Percentiles rank a stretch among this genome's conserved stretches.
Evolutionary conservation across 2,329 filamentous ascomycete species (phyloP).

Genomic region (Fusarium brachygibbosum): DNA sequence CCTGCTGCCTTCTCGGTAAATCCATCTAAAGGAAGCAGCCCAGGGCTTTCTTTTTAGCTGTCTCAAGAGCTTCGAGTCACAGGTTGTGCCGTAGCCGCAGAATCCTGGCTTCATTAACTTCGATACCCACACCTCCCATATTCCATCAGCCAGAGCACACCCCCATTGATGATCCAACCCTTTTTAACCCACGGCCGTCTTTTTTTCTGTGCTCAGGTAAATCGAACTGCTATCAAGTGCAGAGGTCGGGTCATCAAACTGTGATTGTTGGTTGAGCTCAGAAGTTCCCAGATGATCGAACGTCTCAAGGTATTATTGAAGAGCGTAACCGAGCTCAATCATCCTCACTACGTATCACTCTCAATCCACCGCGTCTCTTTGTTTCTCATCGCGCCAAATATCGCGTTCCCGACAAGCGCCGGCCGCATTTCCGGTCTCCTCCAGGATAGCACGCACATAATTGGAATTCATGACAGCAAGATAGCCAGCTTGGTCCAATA

Average conservation of each 20-base stretch:
- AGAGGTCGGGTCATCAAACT: background rate
- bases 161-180: conserved; percentile 33
- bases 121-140: conserved; percentile 37
- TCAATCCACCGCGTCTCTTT: conserved; percentile 38
- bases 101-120: conserved; percentile 26
- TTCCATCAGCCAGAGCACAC: conserved; percentile 29
- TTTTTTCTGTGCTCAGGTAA: conserved; percentile 12
- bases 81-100: conserved; percentile 44
- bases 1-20: conserved; percentile 33
- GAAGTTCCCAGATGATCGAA: background rate
- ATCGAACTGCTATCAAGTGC: too few species aligned
- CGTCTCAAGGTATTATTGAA: background rate
- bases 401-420: conserved; percentile 48
- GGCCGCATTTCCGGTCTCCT: conserved; percentile 44
- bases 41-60: conserved; percentile 16
- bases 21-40: conserved; percentile 17
- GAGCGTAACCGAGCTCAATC: background rate
- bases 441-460: conserved; percentile 30
- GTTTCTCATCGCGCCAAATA: conserved; percentile 43
- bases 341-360: background rate
- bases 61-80: conserved; percentile 34
- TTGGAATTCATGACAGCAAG: conserved; percentile 17
- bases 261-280: conserved; percentile 1
- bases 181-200: conserved; percentile 14
- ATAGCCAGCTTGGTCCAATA: conserved; percentile 25